Conservation (phyloP, 78 protist species). For the Goniomonas avonlea region DNA sequence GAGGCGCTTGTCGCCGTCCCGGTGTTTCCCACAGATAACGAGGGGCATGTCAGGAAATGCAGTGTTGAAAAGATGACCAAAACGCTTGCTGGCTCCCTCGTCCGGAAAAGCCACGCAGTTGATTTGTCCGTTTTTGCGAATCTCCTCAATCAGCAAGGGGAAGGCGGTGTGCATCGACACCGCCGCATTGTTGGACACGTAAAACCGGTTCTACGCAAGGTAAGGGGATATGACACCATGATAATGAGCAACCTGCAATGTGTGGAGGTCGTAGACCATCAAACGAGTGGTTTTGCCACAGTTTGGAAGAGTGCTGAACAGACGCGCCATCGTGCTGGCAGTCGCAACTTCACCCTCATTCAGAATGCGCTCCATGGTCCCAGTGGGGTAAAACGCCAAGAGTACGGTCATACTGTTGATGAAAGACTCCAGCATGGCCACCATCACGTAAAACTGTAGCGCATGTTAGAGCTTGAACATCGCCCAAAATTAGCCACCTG, state of each 20-base stretch:
- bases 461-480: background rate
- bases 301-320: background rate
- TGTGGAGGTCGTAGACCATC: slow-evolving; percentile 27
- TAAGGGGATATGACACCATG: background rate
- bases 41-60: slow-evolving; percentile 8
- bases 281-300: background rate
- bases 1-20: slow-evolving; percentile 7
- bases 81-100: slow-evolving; percentile 24
- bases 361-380: slow-evolving; percentile 16
- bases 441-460: background rate
- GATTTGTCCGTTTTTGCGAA: background rate
- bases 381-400: slow-evolving; percentile 14
- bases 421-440: slow-evolving; percentile 10
- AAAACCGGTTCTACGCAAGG: slow-evolving; percentile 15
- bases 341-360: slow-evolving; percentile 4
- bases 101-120: slow-evolving; percentile 13
- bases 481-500: background rate
- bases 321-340: slow-evolving; percentile 21
- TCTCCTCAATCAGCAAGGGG: background rate
- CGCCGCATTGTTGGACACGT: slow-evolving; percentile 8
- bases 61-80: background rate
- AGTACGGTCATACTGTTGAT: background rate
- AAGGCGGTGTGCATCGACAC: slow-evolving; percentile 15
- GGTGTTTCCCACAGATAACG: slow-evolving; percentile 14
- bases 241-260: background rate